phyloP scores from a whole-genome alignment of 2,329 filamentous ascomycete genomes.

The Calonectria hawksworthii region DNA sequence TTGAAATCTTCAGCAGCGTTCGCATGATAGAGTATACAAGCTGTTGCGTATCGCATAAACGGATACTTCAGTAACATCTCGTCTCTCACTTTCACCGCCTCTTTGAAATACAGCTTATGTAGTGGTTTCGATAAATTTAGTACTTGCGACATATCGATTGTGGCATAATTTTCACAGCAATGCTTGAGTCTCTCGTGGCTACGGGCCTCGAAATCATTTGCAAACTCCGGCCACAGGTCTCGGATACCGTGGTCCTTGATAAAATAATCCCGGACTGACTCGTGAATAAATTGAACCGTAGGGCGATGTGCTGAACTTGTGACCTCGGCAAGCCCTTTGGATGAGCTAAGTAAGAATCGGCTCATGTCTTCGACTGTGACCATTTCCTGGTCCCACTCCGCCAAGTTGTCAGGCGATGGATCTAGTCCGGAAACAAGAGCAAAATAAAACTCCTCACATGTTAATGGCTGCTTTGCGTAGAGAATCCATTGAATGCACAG shows the following conservation, averaged over 20 bases:
- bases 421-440: conserved; percentile 27
- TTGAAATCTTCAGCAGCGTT: conserved; percentile 49
- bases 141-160: neutral
- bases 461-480: conserved; percentile 60
- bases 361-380: neutral
- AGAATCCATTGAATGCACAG: conserved; percentile 67
- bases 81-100: too few relatives aligned
- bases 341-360: neutral
- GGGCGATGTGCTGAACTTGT: neutral
- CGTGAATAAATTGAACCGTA: neutral
- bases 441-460: conserved; percentile 59
- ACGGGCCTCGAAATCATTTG: neutral
- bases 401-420: conserved; percentile 30
- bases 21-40: conserved; percentile 57
- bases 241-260: neutral
- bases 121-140: neutral
- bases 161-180: neutral
- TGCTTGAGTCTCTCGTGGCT: neutral
- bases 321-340: neutral
- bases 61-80: conserved; percentile 38
- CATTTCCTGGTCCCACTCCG: conserved; percentile 39
- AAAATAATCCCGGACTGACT: conserved; percentile 1
- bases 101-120: too few relatives aligned
- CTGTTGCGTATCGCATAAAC: conserved; percentile 62
- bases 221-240: neutral